Percentiles rank a stretch among this genome's conserved stretches.
phyloP scores from a whole-genome alignment of 805 yeast species.

The Ogataea trehaloabstinens region DNA sequence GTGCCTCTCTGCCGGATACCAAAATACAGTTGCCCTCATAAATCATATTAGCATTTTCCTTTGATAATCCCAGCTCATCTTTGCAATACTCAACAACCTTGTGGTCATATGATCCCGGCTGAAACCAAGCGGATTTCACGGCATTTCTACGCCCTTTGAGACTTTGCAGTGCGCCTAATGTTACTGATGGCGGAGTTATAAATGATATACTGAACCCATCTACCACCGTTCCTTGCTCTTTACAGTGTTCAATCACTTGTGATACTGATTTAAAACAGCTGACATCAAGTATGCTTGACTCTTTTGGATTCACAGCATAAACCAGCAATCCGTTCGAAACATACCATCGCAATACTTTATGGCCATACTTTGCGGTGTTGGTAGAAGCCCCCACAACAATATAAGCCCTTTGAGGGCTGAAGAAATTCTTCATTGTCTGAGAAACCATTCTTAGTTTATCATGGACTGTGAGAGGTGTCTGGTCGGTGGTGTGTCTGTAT shows the following conservation, averaged over 20 bases:
- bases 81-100: slow-evolving; percentile 41
- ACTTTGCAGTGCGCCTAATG: slow-evolving; percentile 43
- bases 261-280: slow-evolving; percentile 14
- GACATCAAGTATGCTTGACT: slow-evolving; percentile 36
- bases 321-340: slow-evolving; percentile 52
- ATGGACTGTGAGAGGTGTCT: background rate
- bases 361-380: slow-evolving; percentile 64
- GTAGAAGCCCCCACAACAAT: slow-evolving; percentile 69
- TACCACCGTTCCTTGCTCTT: slow-evolving; percentile 5
- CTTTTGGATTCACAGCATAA: slow-evolving; percentile 63
- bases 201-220: slow-evolving; percentile 62
- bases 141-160: slow-evolving; percentile 27
- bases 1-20: slow-evolving; percentile 58
- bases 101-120: slow-evolving; percentile 72
- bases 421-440: slow-evolving; percentile 5
- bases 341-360: slow-evolving; percentile 70
- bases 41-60: slow-evolving; percentile 30
- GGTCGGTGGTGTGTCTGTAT: no score
- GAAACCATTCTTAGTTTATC: background rate
- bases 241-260: slow-evolving; percentile 8
- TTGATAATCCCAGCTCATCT: slow-evolving; percentile 29
- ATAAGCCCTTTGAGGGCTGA: slow-evolving; percentile 10
- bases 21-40: slow-evolving; percentile 66
- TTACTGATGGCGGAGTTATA: slow-evolving; percentile 70
- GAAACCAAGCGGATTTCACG: slow-evolving; percentile 71